phyloP scores from a whole-genome alignment of 495 filamentous ascomycete genomes.

The Lepraria neglecta region DNA sequence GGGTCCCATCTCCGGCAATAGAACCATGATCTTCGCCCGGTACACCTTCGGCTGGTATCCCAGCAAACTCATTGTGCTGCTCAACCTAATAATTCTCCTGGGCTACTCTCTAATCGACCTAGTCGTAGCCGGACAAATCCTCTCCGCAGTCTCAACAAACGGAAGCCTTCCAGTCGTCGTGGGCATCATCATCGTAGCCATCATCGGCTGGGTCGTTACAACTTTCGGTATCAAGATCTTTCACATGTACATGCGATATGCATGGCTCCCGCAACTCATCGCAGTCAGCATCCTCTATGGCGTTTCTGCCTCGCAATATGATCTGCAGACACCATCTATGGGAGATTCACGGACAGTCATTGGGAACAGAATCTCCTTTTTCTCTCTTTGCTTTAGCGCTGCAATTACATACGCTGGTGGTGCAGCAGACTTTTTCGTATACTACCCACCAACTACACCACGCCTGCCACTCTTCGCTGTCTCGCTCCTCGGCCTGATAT shows the following conservation, averaged over 20 bases:
- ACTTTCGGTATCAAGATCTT: constrained; percentile 70
- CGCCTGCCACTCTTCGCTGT: constrained; percentile 27
- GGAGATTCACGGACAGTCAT: constrained; percentile 48
- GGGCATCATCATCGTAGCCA: constrained; percentile 59
- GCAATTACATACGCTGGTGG: constrained; percentile 57
- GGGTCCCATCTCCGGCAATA: constrained; percentile 63
- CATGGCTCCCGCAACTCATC: constrained; percentile 61
- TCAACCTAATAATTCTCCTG: constrained; percentile 66
- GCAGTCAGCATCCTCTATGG: constrained; percentile 62
- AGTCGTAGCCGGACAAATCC: constrained; percentile 67
- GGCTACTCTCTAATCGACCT: constrained; percentile 66
- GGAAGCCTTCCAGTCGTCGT: constrained; percentile 59
- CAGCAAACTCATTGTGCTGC: constrained; percentile 61
- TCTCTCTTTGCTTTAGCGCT: constrained; percentile 58
- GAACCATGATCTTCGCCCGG: constrained; percentile 60
- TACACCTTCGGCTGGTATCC: constrained; percentile 81
- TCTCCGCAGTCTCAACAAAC: constrained; percentile 61
- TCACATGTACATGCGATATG: constrained; percentile 66
- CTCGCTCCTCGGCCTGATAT: constrained; percentile 43
- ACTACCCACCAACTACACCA: constrained; percentile 51
- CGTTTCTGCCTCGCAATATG: constrained; percentile 57
- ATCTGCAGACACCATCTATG: constrained; percentile 46
- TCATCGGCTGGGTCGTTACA: constrained; percentile 61
- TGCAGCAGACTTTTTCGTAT: constrained; percentile 61
- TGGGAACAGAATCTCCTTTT: constrained; percentile 59